phyloP scores from a whole-genome alignment of 2,329 filamentous ascomycete species.

The Chrysoporthe austroafricana region DNA sequence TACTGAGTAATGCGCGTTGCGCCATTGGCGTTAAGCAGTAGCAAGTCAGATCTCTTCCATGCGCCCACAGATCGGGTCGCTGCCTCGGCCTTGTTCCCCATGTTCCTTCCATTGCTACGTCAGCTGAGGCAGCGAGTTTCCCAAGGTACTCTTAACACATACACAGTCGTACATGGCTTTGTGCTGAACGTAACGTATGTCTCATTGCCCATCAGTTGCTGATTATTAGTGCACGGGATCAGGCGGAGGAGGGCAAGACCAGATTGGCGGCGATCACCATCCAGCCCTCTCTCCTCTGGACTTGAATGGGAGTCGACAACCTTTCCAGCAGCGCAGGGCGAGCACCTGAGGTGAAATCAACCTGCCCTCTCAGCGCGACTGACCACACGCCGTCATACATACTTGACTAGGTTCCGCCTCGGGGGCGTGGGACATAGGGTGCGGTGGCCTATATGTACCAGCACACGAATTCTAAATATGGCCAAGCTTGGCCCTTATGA shows the following conservation, averaged over 20 bases:
- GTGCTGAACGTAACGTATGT: too few relatives aligned
- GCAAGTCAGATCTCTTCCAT: neutral
- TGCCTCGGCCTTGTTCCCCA: neutral
- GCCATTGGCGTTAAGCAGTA: neutral
- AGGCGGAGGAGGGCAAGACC: too few relatives aligned
- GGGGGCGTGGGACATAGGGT: neutral
- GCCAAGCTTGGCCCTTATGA: neutral
- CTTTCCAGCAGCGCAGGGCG: too few relatives aligned
- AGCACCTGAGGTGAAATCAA: neutral
- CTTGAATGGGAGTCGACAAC: too few relatives aligned
- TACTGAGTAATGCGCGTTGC: neutral
- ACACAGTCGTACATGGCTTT: too few relatives aligned
- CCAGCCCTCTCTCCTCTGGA: too few relatives aligned
- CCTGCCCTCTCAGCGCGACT: neutral
- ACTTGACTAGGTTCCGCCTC: neutral
- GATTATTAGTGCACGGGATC: too few relatives aligned
- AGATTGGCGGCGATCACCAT: too few relatives aligned
- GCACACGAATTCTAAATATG: neutral
- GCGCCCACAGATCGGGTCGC: neutral
- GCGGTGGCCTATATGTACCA: neutral
- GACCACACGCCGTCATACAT: neutral
- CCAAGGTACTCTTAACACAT: too few relatives aligned
- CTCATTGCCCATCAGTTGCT: too few relatives aligned
- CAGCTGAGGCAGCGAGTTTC: neutral
- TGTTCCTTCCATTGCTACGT: neutral